These are phyloP conservation scores for Yarrowia phangngaensis DNA, from an alignment of 805 yeast genomes.

Conservation along the genomic window DNA sequence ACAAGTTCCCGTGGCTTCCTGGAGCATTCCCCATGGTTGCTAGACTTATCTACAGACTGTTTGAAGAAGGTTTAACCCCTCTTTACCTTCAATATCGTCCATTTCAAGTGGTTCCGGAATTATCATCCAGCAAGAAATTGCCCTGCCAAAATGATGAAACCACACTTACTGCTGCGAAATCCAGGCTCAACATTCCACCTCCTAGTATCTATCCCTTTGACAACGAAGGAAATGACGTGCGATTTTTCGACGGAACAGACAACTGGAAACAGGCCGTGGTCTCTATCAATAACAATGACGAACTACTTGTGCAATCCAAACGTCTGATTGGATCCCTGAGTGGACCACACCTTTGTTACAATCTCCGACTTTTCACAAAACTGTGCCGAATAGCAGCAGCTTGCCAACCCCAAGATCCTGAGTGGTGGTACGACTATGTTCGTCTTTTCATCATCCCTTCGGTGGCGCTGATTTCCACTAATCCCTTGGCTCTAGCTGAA, in stretches of 20 bases:
- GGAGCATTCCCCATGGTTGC: constrained; percentile 51
- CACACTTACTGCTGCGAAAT: background rate
- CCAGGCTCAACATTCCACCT: background rate
- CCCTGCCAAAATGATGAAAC: constrained; percentile 2
- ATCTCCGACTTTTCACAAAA: constrained; percentile 50
- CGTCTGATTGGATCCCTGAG: constrained; percentile 48
- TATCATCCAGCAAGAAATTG: background rate
- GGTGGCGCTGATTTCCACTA: constrained; percentile 50
- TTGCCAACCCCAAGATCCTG: background rate
- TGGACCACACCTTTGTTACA: constrained; percentile 53
- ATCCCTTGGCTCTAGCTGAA: constrained; percentile 58
- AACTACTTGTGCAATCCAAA: constrained; percentile 48
- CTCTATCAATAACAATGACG: constrained; percentile 41
- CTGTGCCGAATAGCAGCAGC: constrained; percentile 57
- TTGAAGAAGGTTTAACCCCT: constrained; percentile 50
- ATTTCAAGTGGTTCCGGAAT: background rate
- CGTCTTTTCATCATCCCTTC: constrained; percentile 67
- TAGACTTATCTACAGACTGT: constrained; percentile 48
- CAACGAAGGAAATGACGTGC: background rate
- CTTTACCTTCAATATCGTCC: constrained; percentile 38
- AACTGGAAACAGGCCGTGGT: constrained; percentile 50
- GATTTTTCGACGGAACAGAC: constrained; percentile 43
- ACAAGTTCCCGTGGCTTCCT: constrained; percentile 59
- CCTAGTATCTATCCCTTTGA: constrained; percentile 17
- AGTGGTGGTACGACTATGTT: constrained; percentile 56